Base-by-base conservation (phyloP, 139 green algal genomes). In the Ulvella scutata region DNA sequence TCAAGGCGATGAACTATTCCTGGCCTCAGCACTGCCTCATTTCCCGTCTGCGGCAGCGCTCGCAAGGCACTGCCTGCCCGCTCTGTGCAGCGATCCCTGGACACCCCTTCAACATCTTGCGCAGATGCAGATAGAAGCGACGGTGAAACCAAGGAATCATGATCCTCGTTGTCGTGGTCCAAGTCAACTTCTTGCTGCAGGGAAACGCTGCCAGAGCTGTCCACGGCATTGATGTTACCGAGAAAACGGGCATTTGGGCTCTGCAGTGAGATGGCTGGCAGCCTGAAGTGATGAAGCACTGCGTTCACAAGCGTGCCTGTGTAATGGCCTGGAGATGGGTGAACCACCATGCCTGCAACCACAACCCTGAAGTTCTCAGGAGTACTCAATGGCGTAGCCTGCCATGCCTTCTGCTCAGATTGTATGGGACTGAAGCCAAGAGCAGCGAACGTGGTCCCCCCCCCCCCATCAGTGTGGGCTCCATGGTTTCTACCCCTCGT, bases 1-100 rank as follows among this genome's bases (percentile, higher is more conserved):
- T 99, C 95, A 9, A 99, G 75, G 0, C 95, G 82, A 82, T 99
- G 95, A 26, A 99, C 95, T 33, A 99, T 98, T n/a, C 95, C 95
- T 0, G 94, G 94, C 2, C 95, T 83, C 3, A 97, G 72, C 4
- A 85, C 62, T 33, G 26, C 76, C 9, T 61, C 62, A 36, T 26
- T 61, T 37, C 21, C n/a, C n/a, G n/a, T 72, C 34, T 40, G 40
- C 43, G 33, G 13, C 73, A 28, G 40, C 72, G 39, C n/a, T 76
- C 17, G 37, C 37, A 21, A 13, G 28, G 26, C 31, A 26, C 33
- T 39, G 33, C 10, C 10, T 39, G n/a, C n/a, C n/a, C n/a, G n/a
- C n/a, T 75, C 44, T 7, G 72, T 10, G 29, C 28, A 75, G 0
- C 13, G 13, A 10, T 33, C 34, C 9, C 39, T 51, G 38, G 3